These are phyloP conservation scores for Aspergillus caelatus DNA, from an alignment of 2,329 filamentous ascomycete species.

Conservation along the genomic window DNA sequence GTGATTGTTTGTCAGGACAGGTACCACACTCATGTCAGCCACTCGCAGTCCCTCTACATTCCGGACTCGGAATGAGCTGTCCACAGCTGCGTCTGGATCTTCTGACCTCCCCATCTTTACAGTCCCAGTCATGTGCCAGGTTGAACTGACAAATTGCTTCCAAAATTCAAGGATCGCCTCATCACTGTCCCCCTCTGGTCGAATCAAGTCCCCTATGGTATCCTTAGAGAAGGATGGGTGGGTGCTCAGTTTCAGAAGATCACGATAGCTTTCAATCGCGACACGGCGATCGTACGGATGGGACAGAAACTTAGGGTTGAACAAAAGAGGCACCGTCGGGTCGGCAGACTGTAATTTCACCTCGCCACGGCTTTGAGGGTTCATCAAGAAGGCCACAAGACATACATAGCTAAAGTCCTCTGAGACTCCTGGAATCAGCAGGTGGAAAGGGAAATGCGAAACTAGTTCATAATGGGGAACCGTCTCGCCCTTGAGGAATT, in stretches of 20 bases:
- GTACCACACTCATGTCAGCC: constrained; percentile 48
- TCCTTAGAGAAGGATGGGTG: constrained; percentile 51
- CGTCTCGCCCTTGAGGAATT: constrained; percentile 51
- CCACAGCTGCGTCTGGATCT: constrained; percentile 51
- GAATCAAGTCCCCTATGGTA: constrained; percentile 30
- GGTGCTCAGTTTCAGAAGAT: constrained; percentile 45
- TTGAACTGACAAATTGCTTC: constrained; percentile 48
- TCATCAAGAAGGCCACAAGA: constrained; percentile 54
- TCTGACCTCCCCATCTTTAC: constrained; percentile 57
- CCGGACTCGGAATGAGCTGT: constrained; percentile 44
- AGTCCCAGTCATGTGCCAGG: constrained; percentile 61
- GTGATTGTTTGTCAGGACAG: constrained; percentile 51
- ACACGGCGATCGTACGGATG: constrained; percentile 58
- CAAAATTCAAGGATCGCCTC: constrained; percentile 58
- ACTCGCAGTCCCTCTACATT: constrained; percentile 44
- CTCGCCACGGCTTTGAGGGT: constrained; percentile 57
- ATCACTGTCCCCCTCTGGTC: constrained; percentile 33
- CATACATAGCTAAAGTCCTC: constrained; percentile 48
- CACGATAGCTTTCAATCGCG: constrained; percentile 53
- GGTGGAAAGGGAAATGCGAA: constrained; percentile 51
- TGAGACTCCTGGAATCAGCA: constrained; percentile 42
- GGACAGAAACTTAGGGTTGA: constrained; percentile 57
- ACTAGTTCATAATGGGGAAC: constrained; percentile 62
- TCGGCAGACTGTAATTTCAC: constrained; percentile 58
- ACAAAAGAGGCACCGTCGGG: constrained; percentile 53